Conservation (phyloP, 139 green algal species). For the Haematococcus lacustris region DNA sequence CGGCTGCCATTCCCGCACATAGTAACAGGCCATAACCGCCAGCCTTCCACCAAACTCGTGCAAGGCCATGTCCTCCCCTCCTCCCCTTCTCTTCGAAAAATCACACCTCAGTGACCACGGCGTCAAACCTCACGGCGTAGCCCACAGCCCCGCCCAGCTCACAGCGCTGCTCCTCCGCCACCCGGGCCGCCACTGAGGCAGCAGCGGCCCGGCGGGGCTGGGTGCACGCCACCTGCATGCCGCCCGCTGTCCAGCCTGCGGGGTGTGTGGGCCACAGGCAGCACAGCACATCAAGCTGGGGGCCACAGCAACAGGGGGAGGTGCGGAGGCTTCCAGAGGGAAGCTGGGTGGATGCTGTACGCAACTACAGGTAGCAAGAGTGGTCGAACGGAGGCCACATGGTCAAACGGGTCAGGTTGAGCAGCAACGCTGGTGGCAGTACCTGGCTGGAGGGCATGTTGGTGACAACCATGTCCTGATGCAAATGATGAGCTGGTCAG, state of each 20-base stretch:
- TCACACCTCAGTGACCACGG: slow-evolving; percentile 9
- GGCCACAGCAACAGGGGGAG: slow-evolving; percentile 72
- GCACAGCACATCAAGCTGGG: slow-evolving; percentile 76
- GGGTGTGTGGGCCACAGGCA: slow-evolving; percentile 16
- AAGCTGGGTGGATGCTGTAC: too few relatives aligned
- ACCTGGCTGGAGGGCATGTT: too few relatives aligned
- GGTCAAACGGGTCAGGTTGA: too few relatives aligned
- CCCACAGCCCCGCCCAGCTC: slow-evolving; percentile 31
- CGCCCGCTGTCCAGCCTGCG: slow-evolving; percentile 41
- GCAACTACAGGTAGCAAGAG: too few relatives aligned
- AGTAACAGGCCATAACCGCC: too few relatives aligned
- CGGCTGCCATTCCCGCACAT: too few relatives aligned
- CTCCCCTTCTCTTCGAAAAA: neutral
- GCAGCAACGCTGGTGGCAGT: too few relatives aligned
- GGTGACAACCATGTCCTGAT: too few relatives aligned
- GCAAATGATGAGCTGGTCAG: too few relatives aligned
- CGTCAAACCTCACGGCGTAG: slow-evolving; percentile 80
- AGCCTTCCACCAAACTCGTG: too few relatives aligned
- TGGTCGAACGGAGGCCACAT: too few relatives aligned
- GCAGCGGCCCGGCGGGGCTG: slow-evolving; percentile 80
- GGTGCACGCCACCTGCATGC: slow-evolving; percentile 22
- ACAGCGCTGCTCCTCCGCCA: slow-evolving; percentile 80
- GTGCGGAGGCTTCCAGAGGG: too few relatives aligned
- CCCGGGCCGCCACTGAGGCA: slow-evolving; percentile 64
- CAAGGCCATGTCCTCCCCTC: neutral